Evolutionary conservation across 768 basidiomycete genomes (phyloP), one percentile per base, ranked within the genome.

Genomic region (Lactarius sanguifluus): DNA sequence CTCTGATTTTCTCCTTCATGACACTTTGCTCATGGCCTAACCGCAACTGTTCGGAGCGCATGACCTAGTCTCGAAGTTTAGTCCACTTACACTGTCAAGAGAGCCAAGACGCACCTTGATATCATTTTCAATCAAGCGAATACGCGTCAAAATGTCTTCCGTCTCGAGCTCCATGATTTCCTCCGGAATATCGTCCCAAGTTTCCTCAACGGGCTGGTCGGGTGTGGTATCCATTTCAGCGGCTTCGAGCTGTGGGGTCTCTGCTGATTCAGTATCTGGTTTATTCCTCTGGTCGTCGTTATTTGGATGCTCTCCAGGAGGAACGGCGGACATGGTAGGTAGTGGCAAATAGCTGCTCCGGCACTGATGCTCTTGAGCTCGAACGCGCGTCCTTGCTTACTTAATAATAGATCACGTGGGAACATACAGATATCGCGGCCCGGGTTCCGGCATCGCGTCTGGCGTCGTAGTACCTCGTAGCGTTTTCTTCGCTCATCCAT

Each of bases 1-100:
- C 97, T 61, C 93, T 87, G 74, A 99, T 97, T 84, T 96, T 97
- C 82, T 98, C 96, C 75, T 93, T 91, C 97, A 99, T 98, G 70
- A 90, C 89, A 71, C 80, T 90, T 78, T 96, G 92, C 77, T 98
- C 97, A 75, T 98, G 96, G 72, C 92, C 88, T 63, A 99, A 78
- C 59, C 97, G 86, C 70, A 91, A 80, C 12, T 90, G 94, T 79
- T 98, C 97, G 71, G 94, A 96, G 72, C 92, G 87, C 91, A 99
- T 97, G 71, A 99, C 94, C 95, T 97, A n/a, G 43, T 59, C 50
- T 56, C 36, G 58, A 45, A 47, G 20, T 72, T 40, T 10, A 15
- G 13, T 45, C 25, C 4, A 13, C 41, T 41, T 43, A 43, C 20
- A 36, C 61, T 28, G 6, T 52, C 40, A 18, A 23, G 12, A 28